Percentiles rank a stretch among this genome's conserved stretches.
Evolutionary conservation across 139 green algal species (phyloP).

Genomic region (Chlorella sorokiniana): DNA sequence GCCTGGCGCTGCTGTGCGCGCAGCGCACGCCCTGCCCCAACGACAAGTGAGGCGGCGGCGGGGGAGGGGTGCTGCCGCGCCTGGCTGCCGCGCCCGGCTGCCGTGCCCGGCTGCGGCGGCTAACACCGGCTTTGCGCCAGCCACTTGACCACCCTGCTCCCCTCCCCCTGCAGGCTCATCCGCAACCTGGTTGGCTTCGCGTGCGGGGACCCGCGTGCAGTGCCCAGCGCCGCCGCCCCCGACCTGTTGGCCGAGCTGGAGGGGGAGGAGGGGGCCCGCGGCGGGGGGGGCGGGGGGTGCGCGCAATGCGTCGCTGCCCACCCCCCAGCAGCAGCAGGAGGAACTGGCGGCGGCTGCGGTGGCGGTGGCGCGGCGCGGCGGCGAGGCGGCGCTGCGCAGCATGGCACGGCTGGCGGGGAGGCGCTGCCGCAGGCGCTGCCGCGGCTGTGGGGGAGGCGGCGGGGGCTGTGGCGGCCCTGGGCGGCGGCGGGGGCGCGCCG

Average conservation of each 20-base stretch:
- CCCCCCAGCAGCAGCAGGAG: conserved; percentile 11
- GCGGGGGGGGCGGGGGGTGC: conserved; percentile 11
- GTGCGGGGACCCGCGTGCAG: conserved; percentile 63
- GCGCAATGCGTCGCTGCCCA: background rate
- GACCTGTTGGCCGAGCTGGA: conserved; percentile 27
- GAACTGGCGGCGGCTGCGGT: conserved; percentile 26
- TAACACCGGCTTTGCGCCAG: background rate
- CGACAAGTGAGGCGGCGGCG: conserved; percentile 60
- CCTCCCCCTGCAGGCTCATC: conserved; percentile 56
- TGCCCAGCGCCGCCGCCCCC: conserved; percentile 40
- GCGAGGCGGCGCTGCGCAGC: conserved; percentile 67
- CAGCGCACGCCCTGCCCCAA: conserved; percentile 78
- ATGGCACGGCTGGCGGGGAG: conserved; percentile 53
- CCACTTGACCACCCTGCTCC: background rate
- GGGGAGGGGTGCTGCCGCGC: no score
- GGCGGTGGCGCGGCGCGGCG: conserved; percentile 57
- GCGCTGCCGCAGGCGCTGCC: conserved; percentile 67
- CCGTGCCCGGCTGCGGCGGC: background rate
- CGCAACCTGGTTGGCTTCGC: conserved; percentile 84
- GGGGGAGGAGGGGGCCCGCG: background rate
- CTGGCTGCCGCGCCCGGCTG: background rate
- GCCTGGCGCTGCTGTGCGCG: conserved; percentile 68
- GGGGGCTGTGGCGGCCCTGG: conserved; percentile 46
- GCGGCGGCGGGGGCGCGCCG: conserved; percentile 21
- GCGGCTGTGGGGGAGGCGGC: conserved; percentile 68